Conservation (phyloP, 345 rosid species). For the Murraya paniculata region DNA sequence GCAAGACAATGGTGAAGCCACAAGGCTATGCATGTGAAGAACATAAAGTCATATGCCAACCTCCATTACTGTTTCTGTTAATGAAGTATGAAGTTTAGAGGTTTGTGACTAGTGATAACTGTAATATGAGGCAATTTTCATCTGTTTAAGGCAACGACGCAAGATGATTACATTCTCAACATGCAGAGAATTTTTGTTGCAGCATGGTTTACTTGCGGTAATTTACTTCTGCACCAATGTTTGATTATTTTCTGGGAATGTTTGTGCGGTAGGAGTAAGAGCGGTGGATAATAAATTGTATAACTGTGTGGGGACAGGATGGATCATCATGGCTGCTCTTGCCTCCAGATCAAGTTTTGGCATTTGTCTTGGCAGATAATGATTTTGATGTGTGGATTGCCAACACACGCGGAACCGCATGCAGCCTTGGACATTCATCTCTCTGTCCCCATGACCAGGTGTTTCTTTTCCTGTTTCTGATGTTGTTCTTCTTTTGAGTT, state of each 20-base stretch:
- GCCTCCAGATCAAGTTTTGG: constrained; percentile 39
- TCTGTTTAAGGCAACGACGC: constrained; percentile 43
- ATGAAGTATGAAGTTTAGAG: not conserved
- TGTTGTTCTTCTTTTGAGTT: not conserved
- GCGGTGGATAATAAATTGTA: not conserved
- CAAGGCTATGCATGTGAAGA: constrained; percentile 39
- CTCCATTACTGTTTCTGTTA: not conserved
- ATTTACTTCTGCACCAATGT: not conserved
- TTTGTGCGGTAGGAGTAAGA: not conserved
- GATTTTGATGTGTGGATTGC: constrained; percentile 49
- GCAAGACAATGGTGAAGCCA: constrained; percentile 28
- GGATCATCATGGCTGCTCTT: constrained; percentile 37
- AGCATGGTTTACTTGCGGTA: constrained; percentile 46
- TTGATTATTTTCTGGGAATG: not conserved
- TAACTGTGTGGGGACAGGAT: constrained; percentile 30
- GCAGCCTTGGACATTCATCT: constrained; percentile 37
- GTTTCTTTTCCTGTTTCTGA: not conserved
- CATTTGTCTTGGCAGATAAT: constrained; percentile 44
- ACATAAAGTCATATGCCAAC: constrained; percentile 13
- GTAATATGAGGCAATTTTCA: not conserved
- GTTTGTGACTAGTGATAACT: not conserved
- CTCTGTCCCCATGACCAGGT: constrained; percentile 26
- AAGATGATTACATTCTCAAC: constrained; percentile 55
- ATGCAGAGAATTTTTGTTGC: constrained; percentile 52
- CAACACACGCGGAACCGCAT: constrained; percentile 41